Evolutionary conservation across 495 filamentous ascomycete species (phyloP).

Genomic region (Terfezia boudieri): DNA sequence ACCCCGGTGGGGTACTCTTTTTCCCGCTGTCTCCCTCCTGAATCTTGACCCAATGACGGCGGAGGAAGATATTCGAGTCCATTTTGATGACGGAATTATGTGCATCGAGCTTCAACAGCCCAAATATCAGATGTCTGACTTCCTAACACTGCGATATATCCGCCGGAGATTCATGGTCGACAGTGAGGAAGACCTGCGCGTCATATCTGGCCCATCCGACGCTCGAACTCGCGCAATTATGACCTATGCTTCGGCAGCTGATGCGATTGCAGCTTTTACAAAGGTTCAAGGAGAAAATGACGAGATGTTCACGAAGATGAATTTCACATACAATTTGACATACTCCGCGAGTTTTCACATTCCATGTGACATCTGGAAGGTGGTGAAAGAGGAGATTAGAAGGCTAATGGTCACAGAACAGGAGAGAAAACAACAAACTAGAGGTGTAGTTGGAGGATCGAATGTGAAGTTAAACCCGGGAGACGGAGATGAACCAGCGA

Average conservation of each 20-base stretch:
- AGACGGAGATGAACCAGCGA: not conserved
- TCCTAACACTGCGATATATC: conserved; percentile 2
- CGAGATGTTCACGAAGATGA: conserved; percentile 2
- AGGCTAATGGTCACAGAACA: not conserved
- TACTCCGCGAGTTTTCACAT: conserved; percentile 11
- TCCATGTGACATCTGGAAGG: conserved; percentile 2
- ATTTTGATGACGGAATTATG: not conserved
- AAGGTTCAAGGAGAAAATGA: not conserved
- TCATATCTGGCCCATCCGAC: conserved; percentile 5
- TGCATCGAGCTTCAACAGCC: not conserved
- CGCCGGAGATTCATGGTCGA: conserved; percentile 2
- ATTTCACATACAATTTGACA: conserved; percentile 1
- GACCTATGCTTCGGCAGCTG: conserved; percentile 5
- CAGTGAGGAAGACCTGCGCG: conserved; percentile 2
- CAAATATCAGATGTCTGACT: conserved; percentile 5
- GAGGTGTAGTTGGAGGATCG: not conserved
- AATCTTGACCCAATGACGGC: conserved; percentile 6
- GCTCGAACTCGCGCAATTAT: conserved; percentile 3
- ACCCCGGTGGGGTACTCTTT: too few relatives aligned
- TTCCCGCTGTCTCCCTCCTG: not conserved
- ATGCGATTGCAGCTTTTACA: conserved; percentile 4
- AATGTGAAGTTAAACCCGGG: not conserved
- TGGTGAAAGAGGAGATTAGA: conserved; percentile 7
- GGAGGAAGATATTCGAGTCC: conserved; percentile 2
- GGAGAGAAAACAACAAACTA: not conserved